Percentiles rank a stretch among this genome's conserved stretches.
Evolutionary conservation across 768 basidiomycete species (phyloP).

Genomic region (Collybia mongolica): DNA sequence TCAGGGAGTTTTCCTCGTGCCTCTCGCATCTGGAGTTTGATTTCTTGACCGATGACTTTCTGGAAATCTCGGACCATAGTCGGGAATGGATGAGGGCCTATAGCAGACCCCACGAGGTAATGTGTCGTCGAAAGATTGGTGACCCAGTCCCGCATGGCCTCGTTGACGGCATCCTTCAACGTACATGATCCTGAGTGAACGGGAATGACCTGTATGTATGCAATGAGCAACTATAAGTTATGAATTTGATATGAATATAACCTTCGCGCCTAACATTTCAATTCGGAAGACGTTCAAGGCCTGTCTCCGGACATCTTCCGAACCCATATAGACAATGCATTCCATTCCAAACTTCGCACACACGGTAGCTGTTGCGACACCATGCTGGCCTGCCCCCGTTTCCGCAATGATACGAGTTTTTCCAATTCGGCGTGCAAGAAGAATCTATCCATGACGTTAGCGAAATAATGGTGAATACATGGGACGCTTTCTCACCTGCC

Average conservation of each 20-base stretch:
- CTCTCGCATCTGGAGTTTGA: constrained; percentile 80
- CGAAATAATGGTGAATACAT: not conserved
- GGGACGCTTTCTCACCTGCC: constrained; percentile 56
- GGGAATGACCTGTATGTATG: constrained; percentile 70
- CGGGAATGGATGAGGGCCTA: constrained; percentile 98
- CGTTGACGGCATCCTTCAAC: constrained; percentile 97
- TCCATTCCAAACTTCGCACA: constrained; percentile 96
- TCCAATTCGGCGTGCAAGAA: constrained; percentile 90
- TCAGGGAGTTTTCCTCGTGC: constrained; percentile 86
- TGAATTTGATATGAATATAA: constrained; percentile 20
- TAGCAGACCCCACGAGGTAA: constrained; percentile 95
- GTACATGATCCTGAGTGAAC: constrained; percentile 93
- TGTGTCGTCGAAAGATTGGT: constrained; percentile 92
- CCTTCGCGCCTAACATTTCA: constrained; percentile 94
- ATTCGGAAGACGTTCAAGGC: constrained; percentile 98
- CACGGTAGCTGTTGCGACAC: constrained; percentile 97
- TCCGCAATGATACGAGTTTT: constrained; percentile 98
- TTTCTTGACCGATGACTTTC: constrained; percentile 86
- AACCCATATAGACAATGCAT: constrained; percentile 97
- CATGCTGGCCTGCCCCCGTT: constrained; percentile 98
- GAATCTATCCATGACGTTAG: constrained; percentile 55
- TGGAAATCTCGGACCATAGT: constrained; percentile 99
- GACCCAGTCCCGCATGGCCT: constrained; percentile 98
- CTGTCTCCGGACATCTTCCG: constrained; percentile 94
- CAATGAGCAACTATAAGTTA: not conserved